phyloP scores from a whole-genome alignment of 441 rosid genomes.

The Mallotus repandus region DNA sequence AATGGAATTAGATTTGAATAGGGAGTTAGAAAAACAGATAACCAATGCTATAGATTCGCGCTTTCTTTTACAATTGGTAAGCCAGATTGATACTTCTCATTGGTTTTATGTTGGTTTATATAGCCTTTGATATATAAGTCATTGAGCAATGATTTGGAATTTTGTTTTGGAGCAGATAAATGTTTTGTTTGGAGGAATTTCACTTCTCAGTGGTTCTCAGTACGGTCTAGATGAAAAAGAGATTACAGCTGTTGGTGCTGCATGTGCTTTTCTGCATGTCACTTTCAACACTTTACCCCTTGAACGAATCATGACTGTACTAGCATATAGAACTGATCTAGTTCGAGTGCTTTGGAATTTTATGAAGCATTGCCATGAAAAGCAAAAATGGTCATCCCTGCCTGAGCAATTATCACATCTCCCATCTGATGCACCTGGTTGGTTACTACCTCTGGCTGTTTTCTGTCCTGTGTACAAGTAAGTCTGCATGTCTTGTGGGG shows the following conservation, averaged over 20 bases:
- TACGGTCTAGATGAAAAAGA: constrained; percentile 54
- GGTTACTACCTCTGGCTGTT: constrained; percentile 92
- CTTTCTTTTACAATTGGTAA: constrained; percentile 93
- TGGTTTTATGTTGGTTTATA: constrained; percentile 18
- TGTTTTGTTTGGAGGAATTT: constrained; percentile 66
- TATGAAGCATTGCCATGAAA: constrained; percentile 89
- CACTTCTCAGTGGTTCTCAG: constrained; percentile 35
- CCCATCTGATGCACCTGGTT: constrained; percentile 85
- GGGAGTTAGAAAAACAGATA: constrained; percentile 69
- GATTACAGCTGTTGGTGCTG: constrained; percentile 87
- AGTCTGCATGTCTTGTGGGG: constrained; percentile 35
- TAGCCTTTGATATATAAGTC: constrained; percentile 15
- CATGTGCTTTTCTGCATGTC: constrained; percentile 87
- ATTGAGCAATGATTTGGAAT: constrained; percentile 14
- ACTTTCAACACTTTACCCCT: constrained; percentile 75
- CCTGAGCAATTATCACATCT: constrained; percentile 58
- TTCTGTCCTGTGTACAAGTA: constrained; percentile 98
- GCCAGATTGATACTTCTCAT: constrained; percentile 27
- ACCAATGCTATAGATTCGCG: constrained; percentile 72
- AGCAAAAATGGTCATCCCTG: constrained; percentile 73
- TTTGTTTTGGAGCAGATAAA: constrained; percentile 63
- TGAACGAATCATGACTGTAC: constrained; percentile 81
- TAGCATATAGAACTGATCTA: constrained; percentile 96
- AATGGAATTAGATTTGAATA: constrained; percentile 51
- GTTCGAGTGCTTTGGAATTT: constrained; percentile 89